Evolutionary conservation across 352 stramenopile genomes (phyloP).

Genomic region (Globisporangium splendens): DNA sequence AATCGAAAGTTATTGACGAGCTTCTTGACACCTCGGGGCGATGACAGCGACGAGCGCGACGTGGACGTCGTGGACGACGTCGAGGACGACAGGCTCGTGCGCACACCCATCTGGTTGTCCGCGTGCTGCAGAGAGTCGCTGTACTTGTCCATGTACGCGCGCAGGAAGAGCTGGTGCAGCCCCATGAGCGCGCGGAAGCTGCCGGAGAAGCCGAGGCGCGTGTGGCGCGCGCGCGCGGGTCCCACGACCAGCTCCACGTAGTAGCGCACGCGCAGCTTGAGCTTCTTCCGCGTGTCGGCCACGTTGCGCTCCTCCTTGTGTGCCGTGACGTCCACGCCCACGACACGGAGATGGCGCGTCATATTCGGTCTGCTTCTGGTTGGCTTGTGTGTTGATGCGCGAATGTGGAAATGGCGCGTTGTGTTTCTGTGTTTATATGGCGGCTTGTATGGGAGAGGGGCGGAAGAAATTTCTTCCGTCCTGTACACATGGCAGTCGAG

Average conservation of each 20-base stretch:
- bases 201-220: slow-evolving; percentile 57
- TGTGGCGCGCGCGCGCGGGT: slow-evolving; percentile 43
- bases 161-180: slow-evolving; percentile 45
- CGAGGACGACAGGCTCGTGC: slow-evolving; percentile 41
- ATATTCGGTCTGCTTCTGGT: background rate
- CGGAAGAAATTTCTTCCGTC: too few species aligned
- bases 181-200: slow-evolving; percentile 56
- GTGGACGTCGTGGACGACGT: slow-evolving; percentile 34
- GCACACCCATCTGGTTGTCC: background rate
- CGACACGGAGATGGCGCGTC: slow-evolving; percentile 2
- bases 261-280: slow-evolving; percentile 55
- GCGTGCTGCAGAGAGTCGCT: slow-evolving; percentile 10
- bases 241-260: slow-evolving; percentile 71
- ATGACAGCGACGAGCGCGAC: slow-evolving; percentile 42
- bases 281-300: slow-evolving; percentile 39
- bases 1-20: slow-evolving; percentile 25
- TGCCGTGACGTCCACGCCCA: slow-evolving; percentile 58
- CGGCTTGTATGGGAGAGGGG: too few species aligned
- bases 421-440: too few species aligned
- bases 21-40: slow-evolving; percentile 20
- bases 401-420: too few species aligned
- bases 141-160: slow-evolving; percentile 34
- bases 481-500: too few species aligned
- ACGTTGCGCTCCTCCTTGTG: slow-evolving; percentile 64
- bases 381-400: too few species aligned